Base-by-base conservation (phyloP, 1,284 basidiomycete genomes). In the Puccinia triticina region DNA sequence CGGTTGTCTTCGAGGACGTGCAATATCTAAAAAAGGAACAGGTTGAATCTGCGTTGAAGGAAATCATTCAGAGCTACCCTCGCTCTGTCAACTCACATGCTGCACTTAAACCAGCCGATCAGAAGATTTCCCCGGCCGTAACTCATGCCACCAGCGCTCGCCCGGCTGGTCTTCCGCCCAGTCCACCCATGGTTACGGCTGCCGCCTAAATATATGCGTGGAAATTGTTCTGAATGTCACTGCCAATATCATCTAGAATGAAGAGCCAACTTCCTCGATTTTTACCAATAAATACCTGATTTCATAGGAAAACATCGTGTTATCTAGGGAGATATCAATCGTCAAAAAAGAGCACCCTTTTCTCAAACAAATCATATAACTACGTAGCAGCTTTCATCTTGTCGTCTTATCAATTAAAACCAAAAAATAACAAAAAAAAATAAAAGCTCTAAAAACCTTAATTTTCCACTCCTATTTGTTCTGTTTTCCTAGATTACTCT, bases 21-120 rank as follows among this genome's bases (percentile, higher is more conserved):
- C 8, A 40, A 8, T 66, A 66, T 66, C 61, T 37, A 12, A 5
- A 1, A 2, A 16, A 21, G 7, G 34, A 66, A 37, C 14, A 37
- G 34, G 61, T 66, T 40, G 61, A 66, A 40, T 21, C 32, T 18
- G 61, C 61, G 29, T 66, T 66, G 61, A 21, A 66, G 61, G 18
- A 40, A 66, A 40, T 34, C 32, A 66, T 18, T 16, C 32, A 1
- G 2, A 12, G 23, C n/a, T n/a, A 37, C 12, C 34, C 61, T 40
- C 4, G 23, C 16, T 29, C 61, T 5, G 61, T 66, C 26, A n/a
- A 66, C 34, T 66, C 32, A 29, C 18, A 14, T 8, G 26, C 16
- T 18, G 29, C 1, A 8, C 29, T 34, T 26, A 8, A 61, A 26
- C 29, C 59, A 61, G 59, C 14, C 29, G 8, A n/a, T 34, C 2